Evolutionary conservation across 106 monocot species (phyloP), one percentile per base, ranked within the genome.

Genomic region (Platanthera zijinensis): DNA sequence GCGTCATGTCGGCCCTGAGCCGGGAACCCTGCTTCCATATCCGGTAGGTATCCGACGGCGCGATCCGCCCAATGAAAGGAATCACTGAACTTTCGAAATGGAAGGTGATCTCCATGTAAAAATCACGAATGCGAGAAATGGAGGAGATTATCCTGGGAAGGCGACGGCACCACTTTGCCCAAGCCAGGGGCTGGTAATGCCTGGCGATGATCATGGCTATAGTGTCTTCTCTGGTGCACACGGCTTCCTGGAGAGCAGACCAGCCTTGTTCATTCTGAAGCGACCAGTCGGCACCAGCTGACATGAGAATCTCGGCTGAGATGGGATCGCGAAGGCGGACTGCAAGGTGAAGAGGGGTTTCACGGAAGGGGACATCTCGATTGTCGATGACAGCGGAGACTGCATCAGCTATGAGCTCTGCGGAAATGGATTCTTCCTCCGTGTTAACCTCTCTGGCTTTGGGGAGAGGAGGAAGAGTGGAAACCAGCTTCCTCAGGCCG

Each of bases 31-130:
- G 87, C 82, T 99, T 99, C 97, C 97, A 99, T 71, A 99, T 99
- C 57, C 92, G 76, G 28, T 99, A 94, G 39, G 97, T 99, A 73
- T 99, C 97, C 0, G 94, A 94, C 0, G 97, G 97, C 0, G 94
- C 91, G 47, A 99, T 99, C 28, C 94, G 70, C 46, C 94, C 85
- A 22, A 99, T 88, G 75, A 99, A 99, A 3, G 97, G 97, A 51
- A 99, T 99, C 21, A 99, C 97, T 0, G 94, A 92, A 82, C 94
- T 94, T 89, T 99, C 97, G 47, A 99, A 99, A 80, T 99, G 94
- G 75, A 99, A 99, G n/a, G 83, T 78, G 57, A 99, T 99, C 86
- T 99, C 97, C 97, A 99, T 99, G 81, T 99, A 99, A 76, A 99
- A 99, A 74, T 99, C 94, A 3, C 88, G 84, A 50, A 99, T 92